Evolutionary conservation across 176 grass and related monocot genomes (phyloP), one percentile per base, ranked within the genome.

Genomic region (Aegilops sharonensis): DNA sequence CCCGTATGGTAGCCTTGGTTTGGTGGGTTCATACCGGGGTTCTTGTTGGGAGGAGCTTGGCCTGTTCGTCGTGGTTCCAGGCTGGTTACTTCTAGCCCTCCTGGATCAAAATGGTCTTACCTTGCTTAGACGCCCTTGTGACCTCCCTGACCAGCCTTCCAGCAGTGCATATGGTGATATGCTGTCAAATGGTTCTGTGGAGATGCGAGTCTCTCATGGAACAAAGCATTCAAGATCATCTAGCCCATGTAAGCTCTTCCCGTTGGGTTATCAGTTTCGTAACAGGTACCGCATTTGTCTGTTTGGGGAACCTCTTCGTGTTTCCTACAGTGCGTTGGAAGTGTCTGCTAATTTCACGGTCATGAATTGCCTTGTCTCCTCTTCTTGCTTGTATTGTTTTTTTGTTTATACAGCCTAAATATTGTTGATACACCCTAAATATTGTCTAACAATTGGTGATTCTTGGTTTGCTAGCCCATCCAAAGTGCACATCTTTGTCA

Each of bases 91-190:
- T 57, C 60, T 87, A 73, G 42, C 67, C 25, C 45, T 79, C 66
- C 60, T 50, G 50, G 60, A 91, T 84, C 61, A 68, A 27, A 39
- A 75, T 69, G 30, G 13, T 68, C 68, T 62, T 37, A 27, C 60
- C 85, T 48, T 79, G 80, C 67, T 32, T 79, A 34, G 70, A 50
- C 35, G 42, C 42, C 17, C 11, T 2, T 74, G 56, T 39, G 68
- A 59, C 32, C 87, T 11, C 9, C 72, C 77, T 54, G 27, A 56
- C 18, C 64, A 85, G 17, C 13, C 75, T 80, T 75, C 76, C 23
- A 84, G 73, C 73, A 27, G 25, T 81, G 48, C 88, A 90, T 29
- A 72, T 5, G 6, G 6, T 72, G 68, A 74, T 79, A 5, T 67
- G 25, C 27, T 84, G 20, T 50, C 60, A 18, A 73, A 73, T 66